Base-by-base conservation (phyloP, 73 alveolate species). In the Paramecium pentaurelia region DNA sequence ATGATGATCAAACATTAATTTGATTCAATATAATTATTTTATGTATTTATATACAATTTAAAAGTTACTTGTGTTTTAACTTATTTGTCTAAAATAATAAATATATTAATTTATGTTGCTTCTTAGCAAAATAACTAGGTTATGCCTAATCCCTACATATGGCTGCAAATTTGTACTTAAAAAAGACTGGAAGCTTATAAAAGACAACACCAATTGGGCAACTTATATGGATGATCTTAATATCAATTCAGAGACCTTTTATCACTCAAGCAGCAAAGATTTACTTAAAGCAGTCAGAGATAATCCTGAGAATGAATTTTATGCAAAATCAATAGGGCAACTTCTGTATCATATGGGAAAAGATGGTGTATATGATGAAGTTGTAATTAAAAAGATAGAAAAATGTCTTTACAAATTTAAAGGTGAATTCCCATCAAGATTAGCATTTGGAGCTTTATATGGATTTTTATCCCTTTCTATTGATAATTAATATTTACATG, bases 391-490 rank as follows among this genome's bases (percentile, higher is more conserved):
- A 25, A 80, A 49, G 30, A 49, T 80, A n/a, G 91, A 80, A 36
- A 80, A 80, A 49, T 45, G 58, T 20, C 75, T 80, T 27, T 80
- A 80, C n/a, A 80, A 80, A 80, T 80, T 80, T 22, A 80, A 80
- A 37, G 49, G 47, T 4, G 91, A 80, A 80, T 80, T 80, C 22
- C 47, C 77, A 8, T 16, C 20, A 45, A 40, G 91, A 45, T 44
- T 80, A 36, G 91, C 91, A 18, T 80, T 80, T 80, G 91, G 91
- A 45, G 71, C 91, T 9, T 25, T 45, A 6, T 49, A 80, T 42
- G 91, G 91, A 45, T 80, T 45, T 45, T 6, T 80, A 11, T 34
- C 91, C 2, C 75, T 80, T 27, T 45, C 77, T 10, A 45, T 80
- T 20, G 75, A 80, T 10, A 80, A 80, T 80, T 5, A 32, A 49